Conservation (phyloP, 441 rosid species). For the Viola pubescens region DNA sequence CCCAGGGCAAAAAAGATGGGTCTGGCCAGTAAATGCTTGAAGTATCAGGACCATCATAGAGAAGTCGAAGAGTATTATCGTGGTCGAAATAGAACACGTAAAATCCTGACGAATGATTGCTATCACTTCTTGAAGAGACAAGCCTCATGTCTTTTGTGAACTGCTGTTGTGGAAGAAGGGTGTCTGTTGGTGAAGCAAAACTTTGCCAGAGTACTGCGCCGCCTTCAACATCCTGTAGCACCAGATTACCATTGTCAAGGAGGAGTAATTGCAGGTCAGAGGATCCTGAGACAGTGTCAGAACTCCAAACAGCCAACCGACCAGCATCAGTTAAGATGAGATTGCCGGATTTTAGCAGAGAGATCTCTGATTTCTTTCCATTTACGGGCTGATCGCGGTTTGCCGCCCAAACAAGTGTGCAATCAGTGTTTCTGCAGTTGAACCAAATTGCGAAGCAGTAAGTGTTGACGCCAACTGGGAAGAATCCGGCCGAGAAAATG, state of each 20-base stretch:
- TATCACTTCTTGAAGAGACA: conserved; percentile 14
- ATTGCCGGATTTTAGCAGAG: conserved; percentile 8
- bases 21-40: conserved; percentile 20
- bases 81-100: conserved; percentile 12
- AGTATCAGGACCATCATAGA: conserved; percentile 16
- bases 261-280: conserved; percentile 4
- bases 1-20: conserved; percentile 10
- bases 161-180: conserved; percentile 19
- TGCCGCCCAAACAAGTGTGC: not conserved
- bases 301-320: conserved; percentile 8
- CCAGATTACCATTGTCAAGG: conserved; percentile 15
- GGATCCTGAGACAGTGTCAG: not conserved
- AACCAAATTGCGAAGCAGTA: not conserved
- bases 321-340: conserved; percentile 20
- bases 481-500: not conserved
- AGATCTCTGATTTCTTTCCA: not conserved
- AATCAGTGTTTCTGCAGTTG: not conserved
- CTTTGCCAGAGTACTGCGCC: conserved; percentile 17
- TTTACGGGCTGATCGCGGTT: not conserved
- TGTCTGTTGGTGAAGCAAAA: conserved; percentile 21
- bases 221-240: not conserved
- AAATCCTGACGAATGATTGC: conserved; percentile 11
- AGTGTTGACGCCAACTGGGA: not conserved
- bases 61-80: conserved; percentile 14
- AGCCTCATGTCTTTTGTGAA: conserved; percentile 13